phyloP scores from a whole-genome alignment of 306 rosid genomes.

The Datisca glomerata region DNA sequence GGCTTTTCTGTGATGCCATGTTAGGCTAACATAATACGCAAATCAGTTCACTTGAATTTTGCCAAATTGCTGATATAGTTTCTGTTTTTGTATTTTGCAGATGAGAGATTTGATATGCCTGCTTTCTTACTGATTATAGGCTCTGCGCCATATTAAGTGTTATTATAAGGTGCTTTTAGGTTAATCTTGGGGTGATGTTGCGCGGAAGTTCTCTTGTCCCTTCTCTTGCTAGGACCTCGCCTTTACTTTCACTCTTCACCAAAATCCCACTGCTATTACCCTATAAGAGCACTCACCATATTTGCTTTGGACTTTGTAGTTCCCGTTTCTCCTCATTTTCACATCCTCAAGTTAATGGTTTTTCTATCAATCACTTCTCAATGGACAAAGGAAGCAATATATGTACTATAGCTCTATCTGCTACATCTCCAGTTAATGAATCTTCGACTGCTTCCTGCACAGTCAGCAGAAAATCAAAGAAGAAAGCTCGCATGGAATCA shows the following conservation, averaged over 20 bases:
- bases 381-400: constrained; percentile 9
- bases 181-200: constrained; percentile 12
- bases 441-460: constrained; percentile 5
- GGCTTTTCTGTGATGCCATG: too few relatives aligned
- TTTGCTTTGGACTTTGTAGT: constrained; percentile 7
- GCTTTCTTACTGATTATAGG: too few relatives aligned
- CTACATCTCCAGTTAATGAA: constrained; percentile 11
- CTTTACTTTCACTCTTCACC: constrained; percentile 28
- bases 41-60: too few relatives aligned
- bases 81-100: background rate
- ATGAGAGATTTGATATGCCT: background rate
- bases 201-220: constrained; percentile 18
- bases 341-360: constrained; percentile 3
- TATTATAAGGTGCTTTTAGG: background rate
- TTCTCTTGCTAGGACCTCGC: constrained; percentile 25
- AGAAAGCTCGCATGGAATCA: constrained; percentile 31
- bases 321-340: background rate
- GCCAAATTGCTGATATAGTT: background rate
- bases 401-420: constrained; percentile 20
- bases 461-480: constrained; percentile 24
- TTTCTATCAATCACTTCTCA: constrained; percentile 1
- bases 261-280: constrained; percentile 26
- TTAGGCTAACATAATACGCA: too few relatives aligned
- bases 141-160: too few relatives aligned
- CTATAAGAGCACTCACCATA: constrained; percentile 6